A percentile compares a stretch with the other conserved stretches of the same genome.
These are phyloP conservation scores for Rhodomyrtus tomentosa DNA, from an alignment of 345 rosid genomes.

Conservation along the genomic window DNA sequence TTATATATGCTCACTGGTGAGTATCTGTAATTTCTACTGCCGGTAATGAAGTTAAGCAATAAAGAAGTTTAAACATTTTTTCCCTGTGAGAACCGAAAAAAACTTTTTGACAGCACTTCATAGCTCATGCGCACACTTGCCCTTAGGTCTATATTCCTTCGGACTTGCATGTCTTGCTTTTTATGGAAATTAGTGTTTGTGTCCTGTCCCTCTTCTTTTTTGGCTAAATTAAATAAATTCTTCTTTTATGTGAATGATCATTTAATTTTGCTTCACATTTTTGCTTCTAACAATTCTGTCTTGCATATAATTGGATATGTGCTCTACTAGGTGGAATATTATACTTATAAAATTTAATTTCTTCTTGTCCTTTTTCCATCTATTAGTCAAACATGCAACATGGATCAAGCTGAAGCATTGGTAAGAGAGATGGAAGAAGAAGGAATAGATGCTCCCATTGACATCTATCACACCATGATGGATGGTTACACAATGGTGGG, in stretches of 20 bases:
- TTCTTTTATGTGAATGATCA: background rate
- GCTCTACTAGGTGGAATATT: background rate
- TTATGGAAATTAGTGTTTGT: background rate
- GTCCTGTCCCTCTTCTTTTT: background rate
- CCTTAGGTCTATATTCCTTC: background rate
- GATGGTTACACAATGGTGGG: constrained; percentile 83
- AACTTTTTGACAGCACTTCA: background rate
- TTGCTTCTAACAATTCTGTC: background rate
- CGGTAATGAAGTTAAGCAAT: background rate
- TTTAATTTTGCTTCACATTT: background rate
- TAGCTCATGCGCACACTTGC: background rate
- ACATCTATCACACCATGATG: constrained; percentile 96
- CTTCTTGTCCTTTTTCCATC: background rate
- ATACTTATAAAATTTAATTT: background rate
- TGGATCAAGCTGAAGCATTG: constrained; percentile 78
- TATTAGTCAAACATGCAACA: constrained; percentile 61
- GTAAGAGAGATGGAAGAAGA: constrained; percentile 97
- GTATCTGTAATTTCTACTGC: background rate
- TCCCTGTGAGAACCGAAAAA: background rate
- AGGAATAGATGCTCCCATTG: constrained; percentile 90
- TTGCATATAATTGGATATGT: background rate
- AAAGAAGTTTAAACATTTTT: background rate
- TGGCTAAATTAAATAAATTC: background rate
- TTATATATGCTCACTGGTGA: constrained; percentile 88
- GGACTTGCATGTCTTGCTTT: background rate